These are phyloP conservation scores for Agapanthus africanus DNA, from an alignment of 106 monocot species.

Conservation along the genomic window DNA sequence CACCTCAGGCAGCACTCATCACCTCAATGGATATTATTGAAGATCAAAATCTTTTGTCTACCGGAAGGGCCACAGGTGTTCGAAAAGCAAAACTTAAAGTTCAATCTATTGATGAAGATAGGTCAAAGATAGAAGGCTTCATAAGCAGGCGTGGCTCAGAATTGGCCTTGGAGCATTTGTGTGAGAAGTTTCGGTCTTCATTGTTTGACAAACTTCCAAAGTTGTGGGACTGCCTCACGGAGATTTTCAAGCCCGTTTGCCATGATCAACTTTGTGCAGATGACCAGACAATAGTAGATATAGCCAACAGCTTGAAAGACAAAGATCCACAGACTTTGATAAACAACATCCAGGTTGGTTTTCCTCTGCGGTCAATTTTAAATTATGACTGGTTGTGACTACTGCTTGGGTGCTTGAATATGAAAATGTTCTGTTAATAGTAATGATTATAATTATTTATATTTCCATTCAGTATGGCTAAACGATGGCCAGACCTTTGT, in stretches of 20 bases:
- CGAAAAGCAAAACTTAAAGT: conserved; percentile 46
- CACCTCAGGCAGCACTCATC: conserved; percentile 67
- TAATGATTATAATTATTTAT: neutral
- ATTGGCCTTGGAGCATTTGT: conserved; percentile 68
- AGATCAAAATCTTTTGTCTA: conserved; percentile 62
- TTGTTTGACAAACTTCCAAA: conserved; percentile 89
- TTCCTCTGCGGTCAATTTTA: neutral
- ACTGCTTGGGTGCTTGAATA: neutral
- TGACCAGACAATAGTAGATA: conserved; percentile 22
- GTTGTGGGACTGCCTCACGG: conserved; percentile 90
- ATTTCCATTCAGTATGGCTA: neutral
- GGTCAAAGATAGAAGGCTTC: conserved; percentile 76
- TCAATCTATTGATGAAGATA: conserved; percentile 52
- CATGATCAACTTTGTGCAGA: conserved; percentile 24
- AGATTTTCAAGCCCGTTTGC: conserved; percentile 50
- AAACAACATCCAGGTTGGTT: conserved; percentile 85
- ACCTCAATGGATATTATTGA: conserved; percentile 73
- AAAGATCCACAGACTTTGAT: conserved; percentile 69
- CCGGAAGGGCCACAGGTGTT: conserved; percentile 29
- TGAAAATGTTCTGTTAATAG: neutral
- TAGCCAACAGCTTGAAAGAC: conserved; percentile 33
- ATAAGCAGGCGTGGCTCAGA: conserved; percentile 92
- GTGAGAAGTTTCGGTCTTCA: conserved; percentile 66
- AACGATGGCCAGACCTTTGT: neutral
- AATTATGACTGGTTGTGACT: neutral